Evolutionary conservation across 441 rosid species (phyloP).

Genomic region (Gossypium schwendimanii): DNA sequence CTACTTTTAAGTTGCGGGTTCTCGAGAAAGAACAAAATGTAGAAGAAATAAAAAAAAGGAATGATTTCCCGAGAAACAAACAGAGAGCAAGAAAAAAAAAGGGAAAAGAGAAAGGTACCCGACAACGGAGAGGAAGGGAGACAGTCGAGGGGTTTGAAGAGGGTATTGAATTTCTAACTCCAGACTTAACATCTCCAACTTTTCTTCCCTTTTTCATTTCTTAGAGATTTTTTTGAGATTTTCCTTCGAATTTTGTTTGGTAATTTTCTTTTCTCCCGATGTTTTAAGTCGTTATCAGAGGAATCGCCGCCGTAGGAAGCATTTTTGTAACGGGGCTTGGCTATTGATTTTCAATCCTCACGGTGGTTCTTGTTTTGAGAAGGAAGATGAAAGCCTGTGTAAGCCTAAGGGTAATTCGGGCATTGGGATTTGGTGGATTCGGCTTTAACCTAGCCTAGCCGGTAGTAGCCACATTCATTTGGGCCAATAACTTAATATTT

Average conservation of each 20-base stretch:
- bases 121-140: constrained; percentile 1
- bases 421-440: neutral
- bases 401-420: neutral
- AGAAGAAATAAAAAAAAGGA: too few relatives aligned
- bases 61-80: constrained; percentile 5
- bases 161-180: neutral
- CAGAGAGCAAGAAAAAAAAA: constrained; percentile 1
- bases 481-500: too few relatives aligned
- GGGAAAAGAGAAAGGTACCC: neutral
- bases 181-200: constrained; percentile 13
- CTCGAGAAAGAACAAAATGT: too few relatives aligned
- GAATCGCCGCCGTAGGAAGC: neutral
- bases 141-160: neutral
- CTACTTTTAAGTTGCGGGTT: too few relatives aligned
- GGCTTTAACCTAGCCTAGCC: too few relatives aligned
- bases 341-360: neutral
- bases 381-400: too few relatives aligned
- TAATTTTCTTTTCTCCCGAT: neutral
- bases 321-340: neutral
- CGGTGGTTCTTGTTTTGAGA: neutral
- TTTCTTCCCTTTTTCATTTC: constrained; percentile 14
- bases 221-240: neutral
- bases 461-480: too few relatives aligned
- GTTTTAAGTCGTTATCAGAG: neutral
- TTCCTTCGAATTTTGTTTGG: too few relatives aligned